Evolutionary conservation across 2,329 filamentous ascomycete species (phyloP).

Genomic region (Coleophoma crateriformis): DNA sequence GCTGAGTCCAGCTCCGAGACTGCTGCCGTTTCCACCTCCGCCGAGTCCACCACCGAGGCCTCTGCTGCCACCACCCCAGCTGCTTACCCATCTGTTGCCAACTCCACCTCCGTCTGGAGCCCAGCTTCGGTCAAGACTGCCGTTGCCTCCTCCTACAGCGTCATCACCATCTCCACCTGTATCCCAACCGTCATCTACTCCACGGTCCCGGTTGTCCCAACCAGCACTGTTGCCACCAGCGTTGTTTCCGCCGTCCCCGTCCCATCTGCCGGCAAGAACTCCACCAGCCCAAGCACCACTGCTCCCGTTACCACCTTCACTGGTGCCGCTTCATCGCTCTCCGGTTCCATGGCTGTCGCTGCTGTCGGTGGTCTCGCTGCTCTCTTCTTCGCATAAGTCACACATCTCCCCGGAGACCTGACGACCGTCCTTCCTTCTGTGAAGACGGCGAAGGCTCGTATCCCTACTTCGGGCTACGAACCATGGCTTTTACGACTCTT

Average conservation of each 20-base stretch:
- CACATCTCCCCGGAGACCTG: conserved; percentile 14
- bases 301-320: conserved; percentile 13
- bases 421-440: conserved; percentile 7
- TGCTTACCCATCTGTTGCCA: too few relatives aligned
- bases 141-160: conserved; percentile 16
- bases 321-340: conserved; percentile 23
- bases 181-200: conserved; percentile 17
- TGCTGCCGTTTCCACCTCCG: background rate
- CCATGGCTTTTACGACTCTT: conserved; percentile 24
- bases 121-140: conserved; percentile 13
- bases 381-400: conserved; percentile 27
- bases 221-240: conserved; percentile 9
- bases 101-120: too few relatives aligned
- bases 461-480: conserved; percentile 2
- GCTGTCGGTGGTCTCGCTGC: conserved; percentile 16
- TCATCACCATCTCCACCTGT: conserved; percentile 18
- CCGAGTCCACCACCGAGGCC: conserved; percentile 20
- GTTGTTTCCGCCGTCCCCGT: conserved; percentile 7
- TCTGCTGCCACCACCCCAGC: conserved; percentile 21
- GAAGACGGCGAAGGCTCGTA: too few relatives aligned
- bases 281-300: conserved; percentile 9
- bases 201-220: conserved; percentile 19
- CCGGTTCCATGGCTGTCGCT: conserved; percentile 26
- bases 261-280: conserved; percentile 8
- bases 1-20: background rate